phyloP scores from a whole-genome alignment of 2,329 filamentous ascomycete genomes.

The Hansfordia pulvinata region DNA sequence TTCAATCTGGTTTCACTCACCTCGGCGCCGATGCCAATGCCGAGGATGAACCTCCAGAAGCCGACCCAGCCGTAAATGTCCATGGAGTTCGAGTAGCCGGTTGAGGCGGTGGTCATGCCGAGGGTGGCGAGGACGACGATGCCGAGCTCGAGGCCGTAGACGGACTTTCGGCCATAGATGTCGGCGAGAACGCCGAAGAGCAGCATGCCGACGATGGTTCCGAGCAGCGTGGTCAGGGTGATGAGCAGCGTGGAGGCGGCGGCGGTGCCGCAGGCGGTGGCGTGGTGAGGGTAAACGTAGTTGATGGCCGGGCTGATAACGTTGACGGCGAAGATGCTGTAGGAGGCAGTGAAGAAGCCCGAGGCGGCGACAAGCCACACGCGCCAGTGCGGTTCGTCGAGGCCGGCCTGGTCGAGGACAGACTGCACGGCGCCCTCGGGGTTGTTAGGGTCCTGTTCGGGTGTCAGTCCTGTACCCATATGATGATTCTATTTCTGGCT shows the following conservation, averaged over 20 bases:
- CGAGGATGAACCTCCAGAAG: too few relatives aligned
- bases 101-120: too few relatives aligned
- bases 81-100: too few relatives aligned
- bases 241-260: background rate
- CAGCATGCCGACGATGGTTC: conserved; percentile 1
- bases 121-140: conserved; percentile 2
- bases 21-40: too few relatives aligned
- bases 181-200: conserved; percentile 2
- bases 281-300: conserved; percentile 8
- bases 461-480: conserved; percentile 4
- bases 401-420: conserved; percentile 9
- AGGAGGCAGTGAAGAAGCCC: conserved; percentile 21
- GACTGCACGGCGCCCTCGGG: conserved; percentile 9
- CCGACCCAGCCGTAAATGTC: too few relatives aligned
- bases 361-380: conserved; percentile 12
- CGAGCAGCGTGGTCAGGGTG: conserved; percentile 1
- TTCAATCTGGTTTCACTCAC: too few relatives aligned
- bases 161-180: conserved; percentile 2
- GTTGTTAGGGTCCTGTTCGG: conserved; percentile 8
- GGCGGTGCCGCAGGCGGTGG: too few relatives aligned
- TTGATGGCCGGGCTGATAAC: conserved; percentile 8
- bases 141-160: conserved; percentile 2
- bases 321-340: conserved; percentile 18
- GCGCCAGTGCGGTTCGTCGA: conserved; percentile 11
- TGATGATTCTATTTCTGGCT: conserved; percentile 11